Evolutionary conservation across 2,329 filamentous ascomycete genomes (phyloP), one percentile per base, ranked within the genome.

Genomic region (Cytospora schulzeri): DNA sequence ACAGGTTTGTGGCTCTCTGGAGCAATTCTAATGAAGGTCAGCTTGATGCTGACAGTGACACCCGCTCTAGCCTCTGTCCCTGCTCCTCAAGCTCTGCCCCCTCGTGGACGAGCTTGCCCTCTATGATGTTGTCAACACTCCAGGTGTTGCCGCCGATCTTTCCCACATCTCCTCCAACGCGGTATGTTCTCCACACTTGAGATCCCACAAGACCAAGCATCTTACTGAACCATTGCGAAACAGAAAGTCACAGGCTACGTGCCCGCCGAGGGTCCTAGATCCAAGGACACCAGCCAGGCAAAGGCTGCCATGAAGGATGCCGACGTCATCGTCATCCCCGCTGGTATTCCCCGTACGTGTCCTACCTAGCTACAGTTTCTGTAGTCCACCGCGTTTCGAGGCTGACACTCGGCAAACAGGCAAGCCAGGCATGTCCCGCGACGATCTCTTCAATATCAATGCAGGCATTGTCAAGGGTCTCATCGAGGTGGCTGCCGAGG

Each of bases 361-460:
- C 53, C 22, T n/a, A 29, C 28, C 22, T 7, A 35, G 6, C 19
- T 41, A 28, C 29, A 50, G 35, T 2, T 29, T n/a, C 15, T 14
- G 51, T n/a, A 7, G 33, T n/a, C 15, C 15, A 11, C 12, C 51
- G 48, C 17, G 15, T 17, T 8, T 22, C n/a, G 12, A 57, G 68
- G 28, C 57, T 66, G 33, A 66, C 55, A 68, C 45, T n/a, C 4
- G 28, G 24, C 31, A 9, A 35, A 60, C 69, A 97, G 94, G 94
- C 82, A 98, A 98, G 87, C 95, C 95, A 73, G 95, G 95, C 75
- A 99, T 99, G 95, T 97, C 91, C 79, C 93, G 95, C 83, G 95
- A 99, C 75, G 95, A 98, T 77, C 91, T 99, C 66, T 99, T 99
- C 91, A 97, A 97, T 83, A 97, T 97, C 85, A 99, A 99, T 79